A percentile compares a stretch with the other conserved stretches of the same genome.
Conservation (phyloP, 2,329 filamentous ascomycete genomes). For the Blastomyces emzantsi region DNA sequence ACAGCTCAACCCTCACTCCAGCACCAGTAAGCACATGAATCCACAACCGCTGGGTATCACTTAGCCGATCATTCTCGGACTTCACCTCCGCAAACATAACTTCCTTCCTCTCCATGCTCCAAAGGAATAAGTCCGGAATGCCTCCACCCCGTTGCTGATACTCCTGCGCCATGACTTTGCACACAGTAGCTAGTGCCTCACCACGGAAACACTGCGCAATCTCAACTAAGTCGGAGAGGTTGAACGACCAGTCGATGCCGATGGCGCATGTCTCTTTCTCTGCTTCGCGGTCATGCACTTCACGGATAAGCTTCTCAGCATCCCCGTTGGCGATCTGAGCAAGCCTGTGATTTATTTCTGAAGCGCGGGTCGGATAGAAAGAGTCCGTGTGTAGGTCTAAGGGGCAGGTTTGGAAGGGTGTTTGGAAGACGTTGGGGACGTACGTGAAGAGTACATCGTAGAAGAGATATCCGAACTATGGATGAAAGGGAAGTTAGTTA, state of each 20-base stretch:
- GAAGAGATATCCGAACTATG: constrained; percentile 70
- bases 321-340: constrained; percentile 80
- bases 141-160: constrained; percentile 80
- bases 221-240: constrained; percentile 66
- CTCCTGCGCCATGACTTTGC: constrained; percentile 92
- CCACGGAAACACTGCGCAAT: constrained; percentile 70
- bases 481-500: not conserved
- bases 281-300: constrained; percentile 59
- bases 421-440: constrained; percentile 95
- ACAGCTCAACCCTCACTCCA: constrained; percentile 78
- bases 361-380: constrained; percentile 77
- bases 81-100: constrained; percentile 75
- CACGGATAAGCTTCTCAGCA: constrained; percentile 56
- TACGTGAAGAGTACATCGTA: constrained; percentile 89
- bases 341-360: constrained; percentile 79
- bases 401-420: constrained; percentile 86
- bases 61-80: constrained; percentile 82
- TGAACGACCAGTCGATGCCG: constrained; percentile 85
- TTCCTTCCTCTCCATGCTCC: constrained; percentile 53
- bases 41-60: constrained; percentile 94
- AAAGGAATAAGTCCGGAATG: constrained; percentile 86
- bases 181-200: constrained; percentile 71
- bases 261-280: constrained; percentile 74
- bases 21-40: constrained; percentile 85
- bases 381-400: constrained; percentile 87